Evolutionary conservation across 768 basidiomycete species (phyloP).

Genomic region (Nidularia sp.): DNA sequence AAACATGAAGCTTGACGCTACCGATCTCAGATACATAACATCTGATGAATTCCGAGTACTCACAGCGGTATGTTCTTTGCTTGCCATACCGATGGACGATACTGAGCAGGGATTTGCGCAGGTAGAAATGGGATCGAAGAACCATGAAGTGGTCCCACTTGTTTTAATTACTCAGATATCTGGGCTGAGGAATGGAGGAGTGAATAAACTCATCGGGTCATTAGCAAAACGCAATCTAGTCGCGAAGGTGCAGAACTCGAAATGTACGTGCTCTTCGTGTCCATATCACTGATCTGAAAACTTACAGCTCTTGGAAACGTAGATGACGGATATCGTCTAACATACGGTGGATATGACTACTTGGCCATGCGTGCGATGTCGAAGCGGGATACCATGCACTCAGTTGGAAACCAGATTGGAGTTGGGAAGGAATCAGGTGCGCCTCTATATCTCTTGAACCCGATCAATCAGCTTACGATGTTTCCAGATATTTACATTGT

Average conservation of each 20-base stretch:
- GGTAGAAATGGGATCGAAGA: constrained; percentile 98
- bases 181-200: constrained; percentile 86
- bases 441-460: constrained; percentile 12
- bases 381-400: constrained; percentile 82
- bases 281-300: too few relatives aligned
- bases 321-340: constrained; percentile 97
- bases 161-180: constrained; percentile 88
- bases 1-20: constrained; percentile 89
- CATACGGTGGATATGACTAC: constrained; percentile 98
- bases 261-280: constrained; percentile 66
- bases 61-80: constrained; percentile 61
- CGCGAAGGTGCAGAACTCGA: constrained; percentile 84
- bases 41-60: constrained; percentile 94
- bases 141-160: constrained; percentile 94
- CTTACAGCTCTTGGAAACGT: constrained; percentile 4
- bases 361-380: constrained; percentile 91
- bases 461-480: neutral
- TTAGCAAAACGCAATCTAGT: constrained; percentile 91
- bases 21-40: constrained; percentile 89
- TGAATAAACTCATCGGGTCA: constrained; percentile 87
- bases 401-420: constrained; percentile 96
- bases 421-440: constrained; percentile 96
- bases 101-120: constrained; percentile 22
- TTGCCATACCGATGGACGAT: constrained; percentile 1
- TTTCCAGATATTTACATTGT: constrained; percentile 82